Percentiles rank a stretch among this genome's conserved stretches.
Conservation (phyloP, 106 monocot species). For the Phalaenopsis equestris region DNA sequence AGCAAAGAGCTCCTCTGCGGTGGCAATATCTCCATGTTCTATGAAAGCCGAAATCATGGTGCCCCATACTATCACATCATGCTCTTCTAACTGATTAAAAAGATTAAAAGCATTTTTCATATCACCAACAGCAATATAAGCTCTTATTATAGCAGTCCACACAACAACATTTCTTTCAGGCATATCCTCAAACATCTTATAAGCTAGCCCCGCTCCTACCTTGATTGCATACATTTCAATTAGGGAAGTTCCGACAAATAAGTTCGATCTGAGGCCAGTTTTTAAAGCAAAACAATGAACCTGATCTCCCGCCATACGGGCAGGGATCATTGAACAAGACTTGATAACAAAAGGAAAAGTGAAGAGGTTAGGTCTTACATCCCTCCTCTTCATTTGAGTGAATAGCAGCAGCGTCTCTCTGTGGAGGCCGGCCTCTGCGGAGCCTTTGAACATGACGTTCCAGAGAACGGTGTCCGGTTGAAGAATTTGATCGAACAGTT, state of each 20-base stretch:
- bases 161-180: conserved; percentile 33
- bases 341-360: conserved; percentile 56
- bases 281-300: conserved; percentile 36
- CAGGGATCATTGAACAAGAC: conserved; percentile 16
- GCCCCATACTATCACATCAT: conserved; percentile 48
- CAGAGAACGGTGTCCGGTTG: conserved; percentile 23
- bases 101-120: conserved; percentile 17
- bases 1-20: conserved; percentile 34
- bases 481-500: conserved; percentile 23
- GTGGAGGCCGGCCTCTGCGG: conserved; percentile 13
- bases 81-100: conserved; percentile 25
- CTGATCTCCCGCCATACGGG: conserved; percentile 14
- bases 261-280: conserved; percentile 32
- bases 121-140: conserved; percentile 28
- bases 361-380: conserved; percentile 30
- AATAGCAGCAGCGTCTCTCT: conserved; percentile 25
- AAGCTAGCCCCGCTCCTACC: conserved; percentile 3
- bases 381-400: conserved; percentile 27
- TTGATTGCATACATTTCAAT: conserved; percentile 44
- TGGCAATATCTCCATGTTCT: conserved; percentile 23
- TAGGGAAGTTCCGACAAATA: conserved; percentile 36
- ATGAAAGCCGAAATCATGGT: conserved; percentile 42
- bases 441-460: conserved; percentile 56
- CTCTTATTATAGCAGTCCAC: conserved; percentile 32
- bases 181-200: conserved; percentile 47